phyloP scores from a whole-genome alignment of 139 green algal species.

The Chlamydomonas sp. region DNA sequence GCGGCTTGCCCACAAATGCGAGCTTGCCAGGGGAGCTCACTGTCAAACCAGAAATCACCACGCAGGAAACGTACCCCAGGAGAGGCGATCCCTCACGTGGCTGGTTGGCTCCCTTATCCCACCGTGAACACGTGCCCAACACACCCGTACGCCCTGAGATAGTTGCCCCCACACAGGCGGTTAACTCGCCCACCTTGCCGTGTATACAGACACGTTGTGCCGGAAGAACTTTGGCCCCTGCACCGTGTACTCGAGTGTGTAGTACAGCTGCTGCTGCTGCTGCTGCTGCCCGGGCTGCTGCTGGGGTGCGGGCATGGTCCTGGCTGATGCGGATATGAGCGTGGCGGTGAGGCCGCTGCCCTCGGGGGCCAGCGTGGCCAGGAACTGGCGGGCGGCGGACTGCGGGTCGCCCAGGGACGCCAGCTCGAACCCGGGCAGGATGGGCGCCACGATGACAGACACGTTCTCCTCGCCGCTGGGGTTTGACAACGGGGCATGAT shows the following conservation, averaged over 20 bases:
- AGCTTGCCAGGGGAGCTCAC: too few species aligned
- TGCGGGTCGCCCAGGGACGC: slow-evolving; percentile 57
- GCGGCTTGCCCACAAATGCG: too few species aligned
- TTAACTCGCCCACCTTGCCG: slow-evolving; percentile 34
- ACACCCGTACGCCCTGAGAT: too few species aligned
- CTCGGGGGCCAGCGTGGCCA: slow-evolving; percentile 57
- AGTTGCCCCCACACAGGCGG: too few species aligned
- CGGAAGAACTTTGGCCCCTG: slow-evolving; percentile 67
- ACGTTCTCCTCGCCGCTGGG: slow-evolving; percentile 92
- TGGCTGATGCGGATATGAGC: not conserved
- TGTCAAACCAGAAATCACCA: too few species aligned
- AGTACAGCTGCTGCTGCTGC: slow-evolving; percentile 67
- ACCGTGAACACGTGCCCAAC: too few species aligned
- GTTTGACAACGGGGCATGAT: not conserved
- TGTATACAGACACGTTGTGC: slow-evolving; percentile 87
- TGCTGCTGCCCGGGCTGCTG: not conserved
- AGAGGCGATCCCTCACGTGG: too few species aligned
- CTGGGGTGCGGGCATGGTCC: not conserved
- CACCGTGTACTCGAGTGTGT: slow-evolving; percentile 86
- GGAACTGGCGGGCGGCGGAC: slow-evolving; percentile 49
- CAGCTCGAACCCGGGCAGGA: slow-evolving; percentile 80
- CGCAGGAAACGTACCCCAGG: too few species aligned
- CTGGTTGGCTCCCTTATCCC: too few species aligned
- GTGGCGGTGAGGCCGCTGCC: slow-evolving; percentile 1
- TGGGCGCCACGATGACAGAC: slow-evolving; percentile 87